Base-by-base conservation (phyloP, 805 yeast species). In the Kuraishia molischiana region DNA sequence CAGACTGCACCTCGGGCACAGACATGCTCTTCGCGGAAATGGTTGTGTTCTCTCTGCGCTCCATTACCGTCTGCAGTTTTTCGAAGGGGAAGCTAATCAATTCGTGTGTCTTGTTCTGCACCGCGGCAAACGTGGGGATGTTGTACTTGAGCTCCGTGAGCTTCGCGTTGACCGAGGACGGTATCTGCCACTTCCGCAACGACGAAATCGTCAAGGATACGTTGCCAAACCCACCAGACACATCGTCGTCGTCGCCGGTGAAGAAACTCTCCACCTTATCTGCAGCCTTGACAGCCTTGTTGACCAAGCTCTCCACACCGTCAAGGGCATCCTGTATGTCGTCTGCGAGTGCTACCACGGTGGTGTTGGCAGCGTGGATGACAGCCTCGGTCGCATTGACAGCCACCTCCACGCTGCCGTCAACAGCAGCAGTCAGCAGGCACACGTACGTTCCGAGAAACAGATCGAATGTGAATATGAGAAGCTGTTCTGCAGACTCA, bases 371-470 rank as follows among this genome's bases (percentile, higher is more conserved):
- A 17, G 67, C 58, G 3, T 54, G 53, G 5, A 87, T 66, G 1
- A 85, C 62, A 1, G 69, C 52, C 47, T 81, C 84, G 0, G 95
- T 77, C 1, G 85, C 73, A 50, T 84, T 81, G 1, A 84, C 54
- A 0, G 94, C 94, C 22, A 77, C 74, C 45, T 75, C 77, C 1
- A 79, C 80, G 0, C 84, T 70, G 3, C 89, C 85, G 48, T 75
- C 79, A 5, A 89, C 64, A 0, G 87, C 74, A 4, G 92, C 79
- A 0, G 83, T 74, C 11, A 86, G 54, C 11, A 92, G 62, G 56
- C 98, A 92, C 0, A 82, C 79, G 56, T 85, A 85, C 0, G 97
- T 92, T 0, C 97, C 97, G 2, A 87, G 56, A 35, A 82, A 72
- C 44, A 90, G 48, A 24, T 87, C 86, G 6, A 90, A 59, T 5